Evolutionary conservation across 208 protist species (phyloP).

Genomic region (Borovskyia barvae): DNA sequence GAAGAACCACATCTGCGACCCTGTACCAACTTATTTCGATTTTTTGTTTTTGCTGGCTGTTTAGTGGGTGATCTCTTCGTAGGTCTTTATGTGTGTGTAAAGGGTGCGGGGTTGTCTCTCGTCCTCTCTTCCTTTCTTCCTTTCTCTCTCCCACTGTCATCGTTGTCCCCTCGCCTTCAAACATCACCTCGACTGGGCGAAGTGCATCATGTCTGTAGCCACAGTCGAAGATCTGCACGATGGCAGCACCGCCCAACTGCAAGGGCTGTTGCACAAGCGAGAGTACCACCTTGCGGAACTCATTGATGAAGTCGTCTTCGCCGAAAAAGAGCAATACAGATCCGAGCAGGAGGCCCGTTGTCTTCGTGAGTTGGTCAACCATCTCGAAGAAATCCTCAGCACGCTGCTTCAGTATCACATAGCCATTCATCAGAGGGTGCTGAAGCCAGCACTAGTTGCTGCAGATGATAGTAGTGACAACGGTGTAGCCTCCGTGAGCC

Average conservation of each 20-base stretch:
- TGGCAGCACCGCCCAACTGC: slow-evolving; percentile 27
- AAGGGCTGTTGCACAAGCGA: slow-evolving; percentile 45
- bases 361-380: slow-evolving; percentile 23
- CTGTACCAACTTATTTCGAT: too few species aligned
- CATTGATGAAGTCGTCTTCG: slow-evolving; percentile 75
- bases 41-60: too few species aligned
- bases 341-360: slow-evolving; percentile 17
- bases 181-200: too few species aligned
- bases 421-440: slow-evolving; percentile 44
- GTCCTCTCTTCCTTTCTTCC: too few species aligned
- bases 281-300: slow-evolving; percentile 78
- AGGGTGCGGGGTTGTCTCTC: too few species aligned
- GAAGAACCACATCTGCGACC: too few species aligned
- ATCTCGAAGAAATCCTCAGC: slow-evolving; percentile 40
- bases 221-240: neutral
- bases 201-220: slow-evolving; percentile 18
- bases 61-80: too few species aligned
- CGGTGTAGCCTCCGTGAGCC: neutral
- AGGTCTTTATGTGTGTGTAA: too few species aligned
- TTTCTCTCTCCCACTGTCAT: too few species aligned
- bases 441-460: slow-evolving; percentile 31
- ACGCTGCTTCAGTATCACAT: slow-evolving; percentile 52
- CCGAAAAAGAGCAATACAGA: slow-evolving; percentile 43
- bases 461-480: neutral
- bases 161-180: too few species aligned